Evolutionary conservation across 805 yeast species (phyloP), one percentile per base, ranked within the genome.

Genomic region (Starmera caribaea): DNA sequence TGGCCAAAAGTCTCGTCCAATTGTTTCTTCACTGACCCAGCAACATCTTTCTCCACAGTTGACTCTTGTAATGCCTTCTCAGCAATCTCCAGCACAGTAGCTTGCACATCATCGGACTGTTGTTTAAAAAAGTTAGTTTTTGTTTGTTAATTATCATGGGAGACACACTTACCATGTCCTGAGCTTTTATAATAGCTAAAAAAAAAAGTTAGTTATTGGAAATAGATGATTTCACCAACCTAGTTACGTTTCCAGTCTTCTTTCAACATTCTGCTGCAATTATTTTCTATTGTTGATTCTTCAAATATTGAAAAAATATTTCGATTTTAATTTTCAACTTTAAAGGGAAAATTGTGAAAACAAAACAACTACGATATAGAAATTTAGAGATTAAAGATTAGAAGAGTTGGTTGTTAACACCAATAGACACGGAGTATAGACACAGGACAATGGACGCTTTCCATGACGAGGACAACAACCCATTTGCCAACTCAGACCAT

Each of bases 1-100:
- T 77, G 71, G 0, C 89, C 90, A 43, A 68, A 73, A 35, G 66
- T 58, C 36, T 70, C 68, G 54, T 83, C 92, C 58, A 82, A 58
- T 37, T 68, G 67, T 48, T 79, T 79, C 62, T 83, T 84, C 44
- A 82, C 59, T 40, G 61, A 65, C 0, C 78, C 69, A 13, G 92
- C 89, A 30, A 81, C 64, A 39, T 82, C 90, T 47, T 74, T 74
- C 41, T 74, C 77, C 13, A 70, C 59, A 31, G 58, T 58, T 49
- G 66, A 65, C 15, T 63, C 51, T 24, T 62, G 58, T n/a, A 68
- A 48, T 1, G 80, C 74, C 30, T 64, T 63, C 24, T 54, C 50
- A 1, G 80, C 62, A 41, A 74, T 50, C 41, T 69, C 72, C 37
- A 74, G 64, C 12, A 77, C 69, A 33, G 61, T 55, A 14, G 66